Base-by-base conservation (phyloP, 306 rosid genomes). In the Corylus americana region DNA sequence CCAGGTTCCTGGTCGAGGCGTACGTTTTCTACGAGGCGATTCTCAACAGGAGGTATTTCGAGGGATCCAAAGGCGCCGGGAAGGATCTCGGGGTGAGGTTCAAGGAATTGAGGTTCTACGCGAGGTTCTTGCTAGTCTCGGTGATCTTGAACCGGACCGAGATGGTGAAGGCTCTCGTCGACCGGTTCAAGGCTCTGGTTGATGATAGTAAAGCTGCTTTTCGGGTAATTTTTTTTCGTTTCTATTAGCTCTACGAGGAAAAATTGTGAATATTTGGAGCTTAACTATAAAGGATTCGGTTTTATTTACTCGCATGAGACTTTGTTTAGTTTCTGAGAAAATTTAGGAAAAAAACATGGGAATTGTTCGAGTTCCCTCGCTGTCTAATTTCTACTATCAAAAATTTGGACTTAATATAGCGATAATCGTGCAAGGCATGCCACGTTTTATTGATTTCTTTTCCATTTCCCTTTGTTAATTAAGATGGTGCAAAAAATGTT, bases 11-110 rank as follows among this genome's bases (percentile, higher is more conserved):
- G 68, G 89, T 90, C 58, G 99, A 91, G 82, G 98, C 99, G 0
- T 96, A 89, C 73, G 91, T 96, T 16, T 96, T 96, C 88, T 96
- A 96, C 75, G 98, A 91, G 74, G 99, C 99, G 50, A 96, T 96
- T 59, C 97, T 93, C 61, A 91, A 81, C 64, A 92, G 99, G 73
- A 83, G 88, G 77, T 96, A 96, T 83, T 96, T 96, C 73, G 89
- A 90, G 79, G 98, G 93, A 70, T 89, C 94, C 75, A 92, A 89
- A 74, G 80, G 87, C 58, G 76, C 84, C 37, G 78, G 83, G 5
- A 94, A 86, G 87, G 97, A 96, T 89, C 93, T 87, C 58, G 97
- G 92, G 12, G 91, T 91, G 7, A 76, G 97, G 86, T 93, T 88
- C 79, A 96, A 96, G 93, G 96, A 93, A 81, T 57, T 96, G 81